Conservation (phyloP, 108 stramenopile genomes). For the Discostella pseudostelligera region DNA sequence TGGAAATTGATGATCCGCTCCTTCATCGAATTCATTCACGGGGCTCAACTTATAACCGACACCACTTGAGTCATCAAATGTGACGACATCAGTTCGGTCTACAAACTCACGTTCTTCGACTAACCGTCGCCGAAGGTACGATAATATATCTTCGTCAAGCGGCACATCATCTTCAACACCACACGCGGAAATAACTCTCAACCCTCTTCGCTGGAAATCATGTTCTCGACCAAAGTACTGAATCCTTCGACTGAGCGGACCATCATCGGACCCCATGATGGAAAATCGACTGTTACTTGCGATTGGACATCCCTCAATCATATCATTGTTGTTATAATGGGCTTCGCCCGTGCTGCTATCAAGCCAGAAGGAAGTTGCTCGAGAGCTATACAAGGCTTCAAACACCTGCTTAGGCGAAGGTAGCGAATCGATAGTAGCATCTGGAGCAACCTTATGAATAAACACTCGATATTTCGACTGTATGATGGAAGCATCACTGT, state of each 20-base stretch:
- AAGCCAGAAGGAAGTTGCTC: conserved; percentile 62
- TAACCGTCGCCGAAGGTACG: conserved; percentile 27
- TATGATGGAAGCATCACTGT: background rate
- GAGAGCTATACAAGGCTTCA: conserved; percentile 39
- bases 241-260: conserved; percentile 43
- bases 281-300: conserved; percentile 44
- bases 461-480: conserved; percentile 23
- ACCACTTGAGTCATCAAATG: conserved; percentile 5
- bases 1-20: conserved; percentile 34
- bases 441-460: conserved; percentile 36
- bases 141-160: conserved; percentile 31
- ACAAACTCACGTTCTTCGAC: conserved; percentile 13
- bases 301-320: conserved; percentile 44
- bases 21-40: conserved; percentile 19
- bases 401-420: conserved; percentile 43
- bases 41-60: background rate
- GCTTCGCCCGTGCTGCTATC: conserved; percentile 55
- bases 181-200: conserved; percentile 17
- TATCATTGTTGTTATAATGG: conserved; percentile 6
- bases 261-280: conserved; percentile 49
- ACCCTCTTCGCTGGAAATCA: conserved; percentile 18
- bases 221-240: conserved; percentile 54
- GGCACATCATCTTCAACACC: background rate
- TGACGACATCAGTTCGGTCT: conserved; percentile 14
- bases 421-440: background rate